phyloP scores from a whole-genome alignment of 352 stramenopile genomes.

The Phytopythium aichiense region DNA sequence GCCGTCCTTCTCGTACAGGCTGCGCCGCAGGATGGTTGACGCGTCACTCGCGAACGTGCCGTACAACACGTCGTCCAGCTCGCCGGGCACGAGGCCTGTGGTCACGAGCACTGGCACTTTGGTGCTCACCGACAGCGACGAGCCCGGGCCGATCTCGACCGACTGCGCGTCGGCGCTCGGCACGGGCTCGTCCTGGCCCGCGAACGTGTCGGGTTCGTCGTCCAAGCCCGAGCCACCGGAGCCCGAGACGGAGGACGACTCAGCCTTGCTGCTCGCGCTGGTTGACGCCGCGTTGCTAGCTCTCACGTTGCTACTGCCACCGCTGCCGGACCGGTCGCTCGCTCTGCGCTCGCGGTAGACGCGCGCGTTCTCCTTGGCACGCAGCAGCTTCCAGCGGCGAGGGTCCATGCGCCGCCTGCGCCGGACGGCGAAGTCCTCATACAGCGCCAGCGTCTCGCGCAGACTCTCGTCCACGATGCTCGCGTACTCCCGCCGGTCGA shows the following conservation, averaged over 20 bases:
- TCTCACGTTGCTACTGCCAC: too few species aligned
- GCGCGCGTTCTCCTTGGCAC: constrained; percentile 23
- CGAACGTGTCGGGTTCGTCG: constrained; percentile 1
- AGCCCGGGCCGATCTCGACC: constrained; percentile 39
- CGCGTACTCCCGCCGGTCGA: constrained; percentile 29
- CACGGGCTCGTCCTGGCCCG: background rate
- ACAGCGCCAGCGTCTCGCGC: constrained; percentile 29
- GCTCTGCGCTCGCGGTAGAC: constrained; percentile 33
- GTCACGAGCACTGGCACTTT: constrained; percentile 30
- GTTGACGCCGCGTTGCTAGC: constrained; percentile 1
- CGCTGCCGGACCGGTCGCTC: background rate
- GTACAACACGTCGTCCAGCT: constrained; percentile 53
- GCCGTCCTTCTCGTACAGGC: constrained; percentile 25
- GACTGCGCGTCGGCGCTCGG: background rate
- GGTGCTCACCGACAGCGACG: constrained; percentile 35
- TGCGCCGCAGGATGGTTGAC: constrained; percentile 23
- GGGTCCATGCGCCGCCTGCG: constrained; percentile 19
- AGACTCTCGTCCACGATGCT: constrained; percentile 29
- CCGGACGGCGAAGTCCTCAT: constrained; percentile 36
- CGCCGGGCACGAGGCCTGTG: constrained; percentile 29
- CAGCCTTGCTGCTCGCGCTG: background rate
- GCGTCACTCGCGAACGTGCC: constrained; percentile 37
- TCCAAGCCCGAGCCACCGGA: background rate
- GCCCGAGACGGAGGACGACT: background rate
- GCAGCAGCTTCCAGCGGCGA: constrained; percentile 30